Evolutionary conservation across 768 basidiomycete genomes (phyloP).

Genomic region (Termitomyces sp.): DNA sequence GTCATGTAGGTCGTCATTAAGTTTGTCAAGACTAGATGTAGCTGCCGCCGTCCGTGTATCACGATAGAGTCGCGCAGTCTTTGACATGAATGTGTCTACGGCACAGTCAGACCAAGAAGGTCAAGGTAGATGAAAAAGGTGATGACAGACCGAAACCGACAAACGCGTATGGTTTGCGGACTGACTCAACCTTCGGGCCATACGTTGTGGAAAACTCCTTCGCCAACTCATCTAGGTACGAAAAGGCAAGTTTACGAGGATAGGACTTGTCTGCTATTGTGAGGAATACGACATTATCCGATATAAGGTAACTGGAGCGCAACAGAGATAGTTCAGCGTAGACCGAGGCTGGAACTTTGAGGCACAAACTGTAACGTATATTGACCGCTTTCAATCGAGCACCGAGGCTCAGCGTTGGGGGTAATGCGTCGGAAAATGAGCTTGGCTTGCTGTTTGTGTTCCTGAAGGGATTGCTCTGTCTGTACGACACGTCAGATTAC

Average conservation of each 20-base stretch:
- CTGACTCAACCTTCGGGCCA: slow-evolving; percentile 87
- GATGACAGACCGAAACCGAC: slow-evolving; percentile 84
- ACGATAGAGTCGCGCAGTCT: slow-evolving; percentile 91
- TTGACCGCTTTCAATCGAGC: slow-evolving; percentile 93
- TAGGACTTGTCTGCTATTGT: slow-evolving; percentile 96
- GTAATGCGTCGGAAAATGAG: slow-evolving; percentile 93
- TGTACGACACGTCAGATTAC: slow-evolving; percentile 26
- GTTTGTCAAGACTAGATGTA: slow-evolving; percentile 68
- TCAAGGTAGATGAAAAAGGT: not conserved
- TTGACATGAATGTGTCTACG: slow-evolving; percentile 97
- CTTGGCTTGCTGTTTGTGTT: slow-evolving; percentile 98
- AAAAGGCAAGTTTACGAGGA: slow-evolving; percentile 94
- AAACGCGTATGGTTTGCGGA: slow-evolving; percentile 97
- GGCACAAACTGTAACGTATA: slow-evolving; percentile 90
- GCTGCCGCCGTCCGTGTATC: slow-evolving; percentile 86
- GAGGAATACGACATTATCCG: slow-evolving; percentile 91
- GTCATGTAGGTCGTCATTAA: slow-evolving; percentile 96
- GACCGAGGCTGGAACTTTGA: slow-evolving; percentile 1
- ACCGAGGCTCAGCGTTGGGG: slow-evolving; percentile 89
- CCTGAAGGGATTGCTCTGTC: slow-evolving; percentile 92
- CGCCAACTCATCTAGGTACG: slow-evolving; percentile 93
- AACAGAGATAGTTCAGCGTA: slow-evolving; percentile 5
- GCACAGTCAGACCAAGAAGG: not conserved
- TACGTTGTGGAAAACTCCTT: slow-evolving; percentile 95
- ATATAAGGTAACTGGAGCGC: slow-evolving; percentile 79